A percentile compares a stretch with the other conserved stretches of the same genome.
Evolutionary conservation across 2,329 filamentous ascomycete genomes (phyloP).

Genomic region (Fusarium sp.): DNA sequence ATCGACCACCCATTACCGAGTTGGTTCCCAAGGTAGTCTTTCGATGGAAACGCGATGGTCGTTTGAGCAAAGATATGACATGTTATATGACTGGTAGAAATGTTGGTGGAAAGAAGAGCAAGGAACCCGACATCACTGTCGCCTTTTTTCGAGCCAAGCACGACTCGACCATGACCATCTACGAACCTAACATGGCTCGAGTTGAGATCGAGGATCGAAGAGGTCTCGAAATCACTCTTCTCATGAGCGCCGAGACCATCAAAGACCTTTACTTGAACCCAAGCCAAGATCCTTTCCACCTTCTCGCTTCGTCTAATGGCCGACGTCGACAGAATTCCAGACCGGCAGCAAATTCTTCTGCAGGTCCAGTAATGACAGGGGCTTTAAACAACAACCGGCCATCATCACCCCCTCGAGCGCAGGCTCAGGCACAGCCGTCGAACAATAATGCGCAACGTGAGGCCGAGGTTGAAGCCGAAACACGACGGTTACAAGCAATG

Average conservation of each 20-base stretch:
- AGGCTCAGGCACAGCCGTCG: conserved; percentile 29
- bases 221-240: conserved; percentile 86
- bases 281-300: conserved; percentile 83
- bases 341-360: conserved; percentile 50
- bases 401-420: conserved; percentile 34
- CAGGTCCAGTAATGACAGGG: conserved; percentile 54
- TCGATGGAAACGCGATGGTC: conserved; percentile 89
- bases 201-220: conserved; percentile 96
- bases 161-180: conserved; percentile 80
- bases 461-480: conserved; percentile 78
- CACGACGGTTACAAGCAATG: conserved; percentile 74
- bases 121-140: conserved; percentile 96
- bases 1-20: conserved; percentile 57
- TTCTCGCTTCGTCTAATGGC: conserved; percentile 57
- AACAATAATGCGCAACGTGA: conserved; percentile 48
- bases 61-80: conserved; percentile 87
- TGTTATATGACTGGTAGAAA: conserved; percentile 88
- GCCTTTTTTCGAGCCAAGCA: conserved; percentile 82
- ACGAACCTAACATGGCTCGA: conserved; percentile 91
- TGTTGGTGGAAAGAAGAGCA: conserved; percentile 81
- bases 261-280: conserved; percentile 74
- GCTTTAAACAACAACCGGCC: conserved; percentile 53
- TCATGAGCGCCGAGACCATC: conserved; percentile 73
- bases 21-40: conserved; percentile 83
- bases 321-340: conserved; percentile 57